Base-by-base conservation (phyloP, 306 rosid genomes). In the Ziziphus jujuba region DNA sequence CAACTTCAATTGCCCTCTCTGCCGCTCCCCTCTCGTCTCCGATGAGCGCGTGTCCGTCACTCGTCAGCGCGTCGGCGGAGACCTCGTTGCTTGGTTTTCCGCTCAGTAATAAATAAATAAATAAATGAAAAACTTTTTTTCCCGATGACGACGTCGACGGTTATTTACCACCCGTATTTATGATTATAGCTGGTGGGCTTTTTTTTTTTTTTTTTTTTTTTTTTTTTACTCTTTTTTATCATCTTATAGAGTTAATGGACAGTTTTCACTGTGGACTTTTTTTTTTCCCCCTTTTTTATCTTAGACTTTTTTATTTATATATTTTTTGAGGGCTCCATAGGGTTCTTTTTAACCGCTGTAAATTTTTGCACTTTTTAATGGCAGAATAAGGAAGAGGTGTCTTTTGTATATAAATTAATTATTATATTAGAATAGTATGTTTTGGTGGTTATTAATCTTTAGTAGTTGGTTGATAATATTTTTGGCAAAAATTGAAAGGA, bases 1-100 rank as follows among this genome's bases (percentile, higher is more conserved):
- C 73, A 89, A 88, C 65, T 88, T 93, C 73, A 93, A 69, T 68
- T 93, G 98, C 66, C 98, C 98, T 3, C 69, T 88, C 43, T 93
- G 98, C 65, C 98, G 98, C 33, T 80, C 79, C 6, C 77, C 93
- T 0, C 81, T 87, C 11, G 21, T 82, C 13, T 31, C 82, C n/a
- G 85, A 67, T 0, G 77, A 82, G 74, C 80, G 87, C 91, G 87
- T 92, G 9, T 74, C 73, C 0, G 33, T 74, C 77, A 77, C 83
- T 34, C 74, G 73, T 66, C 81, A 72, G 59, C 87, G 85, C 43
- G 81, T 87, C 21, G 85, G 89, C 3, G 48, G 66, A 2, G 85
- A 87, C 59, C 77, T 89, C 36, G 48, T 75, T 50, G 67, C 84
- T 0, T 87, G 92, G 95, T 85, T 92, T 70, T 84, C 92, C 17